Percentiles rank a stretch among this genome's conserved stretches.
These are phyloP conservation scores for Mariannaea elegans DNA, from an alignment of 2,329 filamentous ascomycete species.

Conservation along the genomic window DNA sequence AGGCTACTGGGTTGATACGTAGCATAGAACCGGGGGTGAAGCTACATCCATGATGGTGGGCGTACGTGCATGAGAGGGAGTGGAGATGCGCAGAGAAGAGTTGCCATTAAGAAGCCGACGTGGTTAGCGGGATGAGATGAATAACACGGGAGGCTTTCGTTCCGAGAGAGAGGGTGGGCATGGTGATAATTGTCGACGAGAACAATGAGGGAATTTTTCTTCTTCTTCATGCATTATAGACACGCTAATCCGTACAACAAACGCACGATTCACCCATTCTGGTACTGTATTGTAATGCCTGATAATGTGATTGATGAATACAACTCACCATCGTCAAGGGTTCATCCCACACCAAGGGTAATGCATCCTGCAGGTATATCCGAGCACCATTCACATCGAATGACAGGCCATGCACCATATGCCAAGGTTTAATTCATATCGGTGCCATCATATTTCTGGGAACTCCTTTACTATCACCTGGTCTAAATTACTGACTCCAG, in stretches of 20 bases:
- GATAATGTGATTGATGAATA: no score
- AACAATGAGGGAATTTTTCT: background rate
- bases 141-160: slow-evolving; percentile 20
- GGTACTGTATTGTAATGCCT: no score
- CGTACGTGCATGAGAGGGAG: slow-evolving; percentile 20
- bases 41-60: background rate
- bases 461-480: no score
- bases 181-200: background rate
- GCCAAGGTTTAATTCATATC: no score
- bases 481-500: no score
- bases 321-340: background rate
- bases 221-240: no score
- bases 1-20: background rate
- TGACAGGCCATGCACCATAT: background rate
- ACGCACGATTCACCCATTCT: no score
- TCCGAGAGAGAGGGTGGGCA: slow-evolving; percentile 14
- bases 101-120: slow-evolving; percentile 20
- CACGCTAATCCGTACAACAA: no score
- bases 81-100: slow-evolving; percentile 11
- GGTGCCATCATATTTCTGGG: no score
- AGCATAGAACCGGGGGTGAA: background rate
- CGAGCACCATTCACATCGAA: background rate
- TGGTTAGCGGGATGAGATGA: slow-evolving; percentile 12
- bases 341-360: background rate
- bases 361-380: background rate